phyloP scores from a whole-genome alignment of 768 basidiomycete species.

The Pisolithus microcarpus region DNA sequence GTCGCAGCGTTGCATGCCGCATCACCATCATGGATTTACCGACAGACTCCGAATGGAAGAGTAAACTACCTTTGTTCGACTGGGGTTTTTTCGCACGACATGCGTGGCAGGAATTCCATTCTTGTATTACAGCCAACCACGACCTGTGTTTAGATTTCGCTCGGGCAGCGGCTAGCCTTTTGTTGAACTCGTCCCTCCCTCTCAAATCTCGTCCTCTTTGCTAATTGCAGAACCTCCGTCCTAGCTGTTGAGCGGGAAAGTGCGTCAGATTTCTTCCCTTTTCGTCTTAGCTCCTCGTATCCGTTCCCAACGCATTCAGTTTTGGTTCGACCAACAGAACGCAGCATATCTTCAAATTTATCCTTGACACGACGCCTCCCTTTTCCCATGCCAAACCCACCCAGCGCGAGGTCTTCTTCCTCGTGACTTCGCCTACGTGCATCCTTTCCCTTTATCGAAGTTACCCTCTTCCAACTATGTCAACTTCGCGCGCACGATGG shows the following conservation, averaged over 20 bases:
- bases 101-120: too few relatives aligned
- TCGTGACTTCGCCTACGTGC: constrained; percentile 62
- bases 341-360: constrained; percentile 77
- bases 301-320: constrained; percentile 54
- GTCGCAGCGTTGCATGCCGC: too few relatives aligned
- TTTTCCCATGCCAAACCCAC: constrained; percentile 54
- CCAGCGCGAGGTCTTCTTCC: constrained; percentile 83
- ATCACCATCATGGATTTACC: too few relatives aligned
- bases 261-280: constrained; percentile 55
- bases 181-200: constrained; percentile 35
- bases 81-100: too few relatives aligned
- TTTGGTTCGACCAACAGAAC: constrained; percentile 49
- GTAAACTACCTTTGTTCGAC: too few relatives aligned
- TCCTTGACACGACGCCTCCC: constrained; percentile 62
- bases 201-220: constrained; percentile 38
- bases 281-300: constrained; percentile 70
- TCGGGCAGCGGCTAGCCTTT: constrained; percentile 13
- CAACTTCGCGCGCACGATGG: constrained; percentile 63
- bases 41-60: too few relatives aligned
- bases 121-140: neutral
- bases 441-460: constrained; percentile 89
- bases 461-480: constrained; percentile 90
- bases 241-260: constrained; percentile 51
- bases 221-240: constrained; percentile 20
- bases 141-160: constrained; percentile 8